phyloP scores from a whole-genome alignment of 2,329 filamentous ascomycete species.

The Cadophora luteo-olivacea region DNA sequence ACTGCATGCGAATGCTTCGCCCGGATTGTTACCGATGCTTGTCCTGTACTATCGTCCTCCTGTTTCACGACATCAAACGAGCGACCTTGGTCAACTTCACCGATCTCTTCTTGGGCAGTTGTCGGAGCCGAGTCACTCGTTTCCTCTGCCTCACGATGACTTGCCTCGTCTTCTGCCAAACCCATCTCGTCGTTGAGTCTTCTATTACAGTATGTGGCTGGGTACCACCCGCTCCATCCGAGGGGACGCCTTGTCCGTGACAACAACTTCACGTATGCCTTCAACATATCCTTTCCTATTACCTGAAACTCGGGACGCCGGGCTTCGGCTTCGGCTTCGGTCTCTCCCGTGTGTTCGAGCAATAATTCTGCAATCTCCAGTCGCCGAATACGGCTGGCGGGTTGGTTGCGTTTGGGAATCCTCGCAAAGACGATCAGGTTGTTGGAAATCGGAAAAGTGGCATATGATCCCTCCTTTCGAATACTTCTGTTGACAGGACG shows the following conservation, averaged over 20 bases:
- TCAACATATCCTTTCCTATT: neutral
- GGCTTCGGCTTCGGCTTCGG: no score
- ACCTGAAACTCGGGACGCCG: neutral
- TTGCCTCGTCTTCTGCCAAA: neutral
- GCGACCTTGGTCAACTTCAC: neutral
- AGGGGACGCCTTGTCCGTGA: neutral
- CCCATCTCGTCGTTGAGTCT: neutral
- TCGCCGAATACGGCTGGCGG: neutral
- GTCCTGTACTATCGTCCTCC: neutral
- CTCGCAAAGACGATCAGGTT: neutral
- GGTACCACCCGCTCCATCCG: slow-evolving; percentile 5
- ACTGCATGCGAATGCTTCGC: neutral
- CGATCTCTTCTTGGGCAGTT: neutral
- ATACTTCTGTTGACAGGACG: neutral
- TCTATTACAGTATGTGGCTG: neutral
- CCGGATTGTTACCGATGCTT: neutral
- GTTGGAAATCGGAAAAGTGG: neutral
- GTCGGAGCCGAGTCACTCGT: neutral
- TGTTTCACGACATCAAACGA: neutral
- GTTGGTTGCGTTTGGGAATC: neutral
- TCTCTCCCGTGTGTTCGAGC: neutral
- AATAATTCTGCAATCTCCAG: neutral
- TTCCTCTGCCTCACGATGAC: neutral
- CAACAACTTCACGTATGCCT: neutral
- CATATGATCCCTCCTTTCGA: neutral